Evolutionary conservation across 2,329 filamentous ascomycete genomes (phyloP), one percentile per base, ranked within the genome.

Genomic region (Neofusicoccum umdonicola): DNA sequence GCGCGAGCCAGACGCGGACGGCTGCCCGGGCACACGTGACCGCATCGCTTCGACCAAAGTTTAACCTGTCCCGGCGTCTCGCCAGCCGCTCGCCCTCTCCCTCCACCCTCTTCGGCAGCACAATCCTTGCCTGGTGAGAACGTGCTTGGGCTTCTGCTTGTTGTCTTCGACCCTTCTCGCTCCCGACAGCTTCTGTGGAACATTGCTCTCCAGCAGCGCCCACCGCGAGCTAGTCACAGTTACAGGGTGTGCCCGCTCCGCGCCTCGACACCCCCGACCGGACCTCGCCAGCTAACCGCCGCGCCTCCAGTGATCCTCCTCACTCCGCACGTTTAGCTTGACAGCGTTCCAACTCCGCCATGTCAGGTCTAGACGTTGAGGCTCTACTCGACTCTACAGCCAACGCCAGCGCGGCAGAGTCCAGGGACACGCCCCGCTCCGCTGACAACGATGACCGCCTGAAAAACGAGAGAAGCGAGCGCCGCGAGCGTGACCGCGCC

Each of bases 341-440:
- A 65, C 60, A 64, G 42, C 61, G 39, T 64, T 61, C 61, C 47
- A 63, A 65, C 70, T 65, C 72, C 78, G 81, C 71, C 71, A 90
- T 90, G 88, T 88, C 88, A 52, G 84, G 84, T 77, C 82, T 89
- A 70, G 92, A 96, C 75, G 92, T 97, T 72, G 93, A 97, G 83
- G 92, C 92, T 69, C 86, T 97, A 69, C 88, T 97, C 71, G 93
- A 97, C 79, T 91, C 90, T 60, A 92, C 91, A 68, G 91, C 91
- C 61, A 88, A 88, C 75, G 83, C 84, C 52, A 68, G 71, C 51
- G 70, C 75, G 48, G 72, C 75, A 52, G 69, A 76, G 17, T 65
- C 74, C 44, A 70, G 73, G 66, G 73, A 73, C 35, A 68, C 71
- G 66, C 60, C 78, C 61, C 78, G 79, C 65, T 74, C 81, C 69